Evolutionary conservation across 768 basidiomycete species (phyloP).

Genomic region (Clavaria fumosa): DNA sequence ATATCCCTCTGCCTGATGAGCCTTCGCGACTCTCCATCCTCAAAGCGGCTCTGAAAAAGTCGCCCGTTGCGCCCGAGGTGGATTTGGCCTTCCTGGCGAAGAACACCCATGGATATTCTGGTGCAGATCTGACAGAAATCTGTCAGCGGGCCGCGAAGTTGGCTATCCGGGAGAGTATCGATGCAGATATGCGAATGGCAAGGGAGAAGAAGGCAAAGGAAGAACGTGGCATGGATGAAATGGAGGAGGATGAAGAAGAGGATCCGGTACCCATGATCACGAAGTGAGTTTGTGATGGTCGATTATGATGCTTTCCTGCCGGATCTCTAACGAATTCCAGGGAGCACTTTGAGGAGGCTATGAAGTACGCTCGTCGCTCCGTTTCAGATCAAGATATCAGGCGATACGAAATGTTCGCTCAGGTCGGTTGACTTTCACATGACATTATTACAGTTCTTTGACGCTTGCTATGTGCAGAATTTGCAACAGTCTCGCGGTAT

Average conservation of each 20-base stretch:
- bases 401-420: slow-evolving; percentile 96
- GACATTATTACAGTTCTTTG: slow-evolving; percentile 6
- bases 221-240: slow-evolving; percentile 54
- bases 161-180: slow-evolving; percentile 90
- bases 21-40: slow-evolving; percentile 83
- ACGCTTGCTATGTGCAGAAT: slow-evolving; percentile 37
- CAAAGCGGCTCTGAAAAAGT: slow-evolving; percentile 81
- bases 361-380: slow-evolving; percentile 93
- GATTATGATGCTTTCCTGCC: background rate
- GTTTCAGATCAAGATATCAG: slow-evolving; percentile 95
- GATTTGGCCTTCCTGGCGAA: slow-evolving; percentile 78
- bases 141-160: slow-evolving; percentile 96
- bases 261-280: slow-evolving; percentile 89
- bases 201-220: slow-evolving; percentile 74
- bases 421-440: slow-evolving; percentile 29
- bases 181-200: slow-evolving; percentile 67
- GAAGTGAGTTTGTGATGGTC: slow-evolving; percentile 26
- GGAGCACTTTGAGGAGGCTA: slow-evolving; percentile 97
- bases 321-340: slow-evolving; percentile 20
- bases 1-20: slow-evolving; percentile 97
- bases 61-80: slow-evolving; percentile 70
- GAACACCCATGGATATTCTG: slow-evolving; percentile 94
- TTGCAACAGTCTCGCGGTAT: slow-evolving; percentile 85
- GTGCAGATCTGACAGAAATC: slow-evolving; percentile 99
- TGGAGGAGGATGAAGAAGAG: slow-evolving; percentile 60